Evolutionary conservation across 805 yeast species (phyloP).

Genomic region (Candida lessepsii): DNA sequence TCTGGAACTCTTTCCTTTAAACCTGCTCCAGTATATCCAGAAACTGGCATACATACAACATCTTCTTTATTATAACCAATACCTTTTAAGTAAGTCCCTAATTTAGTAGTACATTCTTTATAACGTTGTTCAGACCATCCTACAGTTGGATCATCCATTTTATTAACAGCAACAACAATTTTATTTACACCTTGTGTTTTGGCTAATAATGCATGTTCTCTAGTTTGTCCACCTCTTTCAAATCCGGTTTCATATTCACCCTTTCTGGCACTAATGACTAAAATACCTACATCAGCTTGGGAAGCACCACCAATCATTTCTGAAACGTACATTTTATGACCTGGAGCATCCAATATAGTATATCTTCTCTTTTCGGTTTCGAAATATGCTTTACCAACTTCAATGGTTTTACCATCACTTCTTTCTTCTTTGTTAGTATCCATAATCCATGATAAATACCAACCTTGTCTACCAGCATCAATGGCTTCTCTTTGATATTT

Average conservation of each 20-base stretch:
- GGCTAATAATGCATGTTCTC: conserved; percentile 96
- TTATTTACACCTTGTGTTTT: conserved; percentile 98
- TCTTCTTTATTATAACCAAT: conserved; percentile 89
- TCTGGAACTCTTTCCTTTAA: conserved; percentile 75
- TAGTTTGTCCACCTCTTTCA: conserved; percentile 98
- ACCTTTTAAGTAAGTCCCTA: conserved; percentile 75
- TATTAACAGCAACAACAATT: conserved; percentile 89
- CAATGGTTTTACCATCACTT: conserved; percentile 98
- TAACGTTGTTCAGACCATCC: conserved; percentile 94
- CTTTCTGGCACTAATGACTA: conserved; percentile 96
- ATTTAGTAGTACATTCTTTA: conserved; percentile 88
- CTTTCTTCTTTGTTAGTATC: conserved; percentile 99
- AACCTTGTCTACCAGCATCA: conserved; percentile 99
- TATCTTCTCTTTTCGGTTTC: conserved; percentile 98
- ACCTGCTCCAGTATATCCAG: conserved; percentile 97
- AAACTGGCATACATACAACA: conserved; percentile 91
- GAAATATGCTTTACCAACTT: conserved; percentile 96
- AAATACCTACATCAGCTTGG: conserved; percentile 97
- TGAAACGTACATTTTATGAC: conserved; percentile 98
- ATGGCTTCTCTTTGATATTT: conserved; percentile 98
- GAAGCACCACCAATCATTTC: conserved; percentile 99
- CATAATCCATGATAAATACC: conserved; percentile 99
- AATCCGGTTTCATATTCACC: conserved; percentile 99
- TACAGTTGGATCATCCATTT: conserved; percentile 99
- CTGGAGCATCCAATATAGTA: conserved; percentile 98